These are phyloP conservation scores for Piper longum DNA, from an alignment of 164 flowering plant genomes.

Conservation along the genomic window DNA sequence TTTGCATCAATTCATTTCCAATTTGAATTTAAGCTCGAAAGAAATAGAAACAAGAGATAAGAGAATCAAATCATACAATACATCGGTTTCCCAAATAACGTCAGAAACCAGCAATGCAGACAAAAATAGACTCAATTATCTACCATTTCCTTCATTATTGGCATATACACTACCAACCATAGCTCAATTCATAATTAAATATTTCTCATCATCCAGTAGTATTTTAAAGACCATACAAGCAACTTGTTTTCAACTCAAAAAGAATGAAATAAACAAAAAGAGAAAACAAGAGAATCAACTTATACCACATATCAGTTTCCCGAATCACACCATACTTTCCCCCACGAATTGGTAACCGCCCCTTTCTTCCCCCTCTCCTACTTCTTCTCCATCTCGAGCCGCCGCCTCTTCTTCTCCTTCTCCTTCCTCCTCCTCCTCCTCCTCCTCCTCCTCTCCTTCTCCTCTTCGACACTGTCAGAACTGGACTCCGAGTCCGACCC, in stretches of 20 bases:
- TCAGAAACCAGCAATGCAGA: too few species aligned
- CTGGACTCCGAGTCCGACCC: neutral
- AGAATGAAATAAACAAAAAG: neutral
- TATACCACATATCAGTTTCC: conserved; percentile 93
- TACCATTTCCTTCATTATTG: too few species aligned
- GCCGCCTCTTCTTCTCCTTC: conserved; percentile 11
- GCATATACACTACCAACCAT: too few species aligned
- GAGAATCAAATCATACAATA: neutral
- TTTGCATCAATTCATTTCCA: too few species aligned
- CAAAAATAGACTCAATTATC: too few species aligned
- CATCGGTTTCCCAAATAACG: neutral
- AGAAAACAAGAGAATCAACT: conserved; percentile 1
- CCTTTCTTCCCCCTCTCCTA: conserved; percentile 47
- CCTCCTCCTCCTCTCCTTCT: conserved; percentile 16
- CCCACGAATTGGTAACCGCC: conserved; percentile 87
- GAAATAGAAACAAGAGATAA: too few species aligned
- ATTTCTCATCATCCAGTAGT: neutral
- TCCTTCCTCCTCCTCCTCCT: conserved; percentile 16
- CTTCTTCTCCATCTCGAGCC: conserved; percentile 12
- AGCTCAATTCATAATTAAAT: too few species aligned
- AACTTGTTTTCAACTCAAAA: neutral
- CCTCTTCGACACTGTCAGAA: conserved; percentile 3
- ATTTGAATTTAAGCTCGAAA: too few species aligned
- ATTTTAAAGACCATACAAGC: neutral
- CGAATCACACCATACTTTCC: conserved; percentile 75